Base-by-base conservation (phyloP, 176 grass and related monocot species). In the barley (Hordeum vulgare) region DNA sequence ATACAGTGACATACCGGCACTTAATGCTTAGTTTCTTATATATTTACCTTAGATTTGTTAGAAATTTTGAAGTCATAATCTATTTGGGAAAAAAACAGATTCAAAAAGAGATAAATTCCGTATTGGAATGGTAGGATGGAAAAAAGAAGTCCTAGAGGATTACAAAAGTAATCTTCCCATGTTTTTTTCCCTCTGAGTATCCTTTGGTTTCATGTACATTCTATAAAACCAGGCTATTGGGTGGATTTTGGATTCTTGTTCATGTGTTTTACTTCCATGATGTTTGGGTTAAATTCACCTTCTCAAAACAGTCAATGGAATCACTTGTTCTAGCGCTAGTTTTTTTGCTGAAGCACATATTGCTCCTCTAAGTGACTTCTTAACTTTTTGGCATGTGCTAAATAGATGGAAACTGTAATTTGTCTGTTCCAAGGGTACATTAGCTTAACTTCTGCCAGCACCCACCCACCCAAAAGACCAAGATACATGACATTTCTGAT, bases 381-480 rank as follows among this genome's bases (percentile, higher is more conserved):
- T 26, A 11, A 42, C 40, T 57, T 71, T 78, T 71, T 23, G 20
- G 36, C 2, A 51, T 42, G 64, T 34, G 57, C 80, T 53, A 71
- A 70, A 66, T 83, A 88, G 79, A 65, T 44, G 18, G 42, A 78
- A 83, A 74, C 20, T 8, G 13, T 0, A 65, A 35, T 74, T 49
- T 58, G 10, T 20, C 20, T 24, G 20, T 59, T 84, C 11, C 34
- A 65, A 51, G 78, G 33, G 41, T 79, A 34, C 20, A 58, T 2
- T 37, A 86, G 42, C 57, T 54, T 79, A 74, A 28, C 24, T 71
- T 28, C 15, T 72, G 37, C 28, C 56, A 80, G 14, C 6, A 39
- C 54, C 54, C 25, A 39, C 54, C 54, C 25, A n/a, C 71, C 25
- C 8, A 26, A 8, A 41, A 10, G 36, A 70, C 67, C 67, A 70